Evolutionary conservation across 768 basidiomycete genomes (phyloP), one percentile per base, ranked within the genome.

Genomic region (Amanita pallidorosea): DNA sequence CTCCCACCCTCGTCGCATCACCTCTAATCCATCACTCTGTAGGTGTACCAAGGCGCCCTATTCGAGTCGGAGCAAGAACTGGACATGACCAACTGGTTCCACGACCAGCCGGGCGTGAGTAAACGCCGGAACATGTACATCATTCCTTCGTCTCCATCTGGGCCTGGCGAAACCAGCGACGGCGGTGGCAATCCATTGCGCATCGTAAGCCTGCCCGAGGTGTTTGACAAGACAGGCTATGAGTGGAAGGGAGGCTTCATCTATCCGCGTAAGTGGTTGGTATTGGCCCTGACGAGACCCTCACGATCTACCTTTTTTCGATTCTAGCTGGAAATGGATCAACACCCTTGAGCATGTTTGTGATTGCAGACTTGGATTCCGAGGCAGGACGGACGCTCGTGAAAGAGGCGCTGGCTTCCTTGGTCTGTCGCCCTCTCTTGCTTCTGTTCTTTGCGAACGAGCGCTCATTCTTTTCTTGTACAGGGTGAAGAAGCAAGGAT

Each of bases 341-440:
- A 15, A 54, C 74, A 5, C 69, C 74, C 2, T 54, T 82, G 38
- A 80, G 75, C 33, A 58, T 77, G 35, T 83, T 80, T 58, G 67
- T 97, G 36, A 70, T 95, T 15, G 85, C 83, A 1, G 87, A 97
- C 62, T 70, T 97, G 12, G 84, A 95, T 55, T 76, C 71, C 7
- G 66, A 69, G 6, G 72, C 68, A 1, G 88, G 89, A 0, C 45
- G 76, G 13, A 59, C 60, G n/a, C 65, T 89, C 2, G 70, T 81
- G n/a, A 76, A 70, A 49, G 83, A 85, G 53, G 81, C 84, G 0
- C 62, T 96, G 7, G 58, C 58, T 17, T 83, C 85, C 5, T 60
- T 86, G 54, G 90, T 92, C 61, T 37, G 74, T 65, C 4, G n/a
- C n/a, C n/a, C n/a, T n/a, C n/a, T n/a, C n/a, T n/a, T n/a, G 31